These are phyloP conservation scores for Phytophthora gonapodyides DNA, from an alignment of 352 stramenopile species.

Conservation along the genomic window DNA sequence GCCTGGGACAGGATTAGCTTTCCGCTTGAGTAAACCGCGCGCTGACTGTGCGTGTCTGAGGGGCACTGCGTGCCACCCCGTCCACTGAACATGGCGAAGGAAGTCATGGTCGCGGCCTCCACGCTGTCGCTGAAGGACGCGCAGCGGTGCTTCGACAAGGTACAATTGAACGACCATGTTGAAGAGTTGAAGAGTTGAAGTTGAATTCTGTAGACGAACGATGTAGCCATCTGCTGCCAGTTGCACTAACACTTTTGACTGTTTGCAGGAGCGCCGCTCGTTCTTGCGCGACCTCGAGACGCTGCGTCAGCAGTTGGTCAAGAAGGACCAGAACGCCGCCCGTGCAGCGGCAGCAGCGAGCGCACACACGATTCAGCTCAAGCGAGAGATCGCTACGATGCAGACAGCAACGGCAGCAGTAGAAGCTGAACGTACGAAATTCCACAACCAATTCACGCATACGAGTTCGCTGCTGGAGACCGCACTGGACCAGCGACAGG, in stretches of 20 bases:
- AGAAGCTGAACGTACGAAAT: conserved; percentile 54
- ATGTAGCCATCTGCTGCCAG: conserved; percentile 20
- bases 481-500: conserved; percentile 74
- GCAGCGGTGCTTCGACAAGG: conserved; percentile 80
- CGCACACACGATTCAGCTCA: conserved; percentile 71
- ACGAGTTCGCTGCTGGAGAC: conserved; percentile 75
- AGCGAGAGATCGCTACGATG: conserved; percentile 73
- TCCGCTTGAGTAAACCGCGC: conserved; percentile 17
- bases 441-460: conserved; percentile 63
- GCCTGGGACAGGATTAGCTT: conserved; percentile 19
- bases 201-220: conserved; percentile 26
- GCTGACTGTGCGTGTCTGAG: not conserved
- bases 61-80: conserved; percentile 10
- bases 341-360: conserved; percentile 60
- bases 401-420: conserved; percentile 45
- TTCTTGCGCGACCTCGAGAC: conserved; percentile 76
- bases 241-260: conserved; percentile 5
- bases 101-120: conserved; percentile 26
- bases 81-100: conserved; percentile 25
- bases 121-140: conserved; percentile 73
- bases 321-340: conserved; percentile 64
- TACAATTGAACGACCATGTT: conserved; percentile 16
- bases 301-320: conserved; percentile 73
- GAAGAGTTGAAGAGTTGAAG: conserved; percentile 25
- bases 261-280: conserved; percentile 55